Base-by-base conservation (phyloP, 1,284 basidiomycete species). In the Marasmius tenuissimus region DNA sequence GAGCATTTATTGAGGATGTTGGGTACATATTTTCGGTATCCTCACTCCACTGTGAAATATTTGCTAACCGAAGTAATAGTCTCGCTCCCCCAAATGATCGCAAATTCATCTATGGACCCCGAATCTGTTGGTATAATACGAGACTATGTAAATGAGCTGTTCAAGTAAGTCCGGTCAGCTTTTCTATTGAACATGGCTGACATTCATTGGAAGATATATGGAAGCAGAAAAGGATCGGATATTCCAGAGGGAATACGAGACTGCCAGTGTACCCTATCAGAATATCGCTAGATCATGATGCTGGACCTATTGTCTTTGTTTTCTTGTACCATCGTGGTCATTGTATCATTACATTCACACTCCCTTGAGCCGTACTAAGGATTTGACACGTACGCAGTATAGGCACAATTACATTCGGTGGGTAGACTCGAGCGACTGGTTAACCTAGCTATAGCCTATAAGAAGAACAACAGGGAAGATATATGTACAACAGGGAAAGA, bases 1-100 rank as follows among this genome's bases (percentile, higher is more conserved):
- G 97, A 99, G 73, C 97, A 99, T 75, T 73, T 99, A 14, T 73
- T 98, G 62, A 81, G 97, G 57, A 89, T 99, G 82, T 83, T 99
- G 66, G 96, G 96, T 97, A 67, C 63, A 88, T 81, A 37, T 16
- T 20, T 34, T 45, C 61, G 47, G 22, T 12, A 27, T 35, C 34
- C 10, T 16, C 16, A 39, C 45, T 12, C 57, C 16, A 11, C 11
- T 11, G 48, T 12, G 40, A 49, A 49, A 11, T 8, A n/a, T 47
- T 37, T 39, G 18, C 47, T 59, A 39, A 45, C 39, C 42, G 60
- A 8, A 16, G 3, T 81, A 76, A 72, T 76, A 85, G 91, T 92
- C 70, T 87, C 82, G 61, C 74, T 92, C 40, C 91, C 91, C 3
- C 81, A 84, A 67, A 96, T 98, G 85, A 90, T 98, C 51, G 88